Percentiles rank a stretch among this genome's conserved stretches.
phyloP scores from a whole-genome alignment of 139 green algal genomes.

The Tetratostichococcus sp. region DNA sequence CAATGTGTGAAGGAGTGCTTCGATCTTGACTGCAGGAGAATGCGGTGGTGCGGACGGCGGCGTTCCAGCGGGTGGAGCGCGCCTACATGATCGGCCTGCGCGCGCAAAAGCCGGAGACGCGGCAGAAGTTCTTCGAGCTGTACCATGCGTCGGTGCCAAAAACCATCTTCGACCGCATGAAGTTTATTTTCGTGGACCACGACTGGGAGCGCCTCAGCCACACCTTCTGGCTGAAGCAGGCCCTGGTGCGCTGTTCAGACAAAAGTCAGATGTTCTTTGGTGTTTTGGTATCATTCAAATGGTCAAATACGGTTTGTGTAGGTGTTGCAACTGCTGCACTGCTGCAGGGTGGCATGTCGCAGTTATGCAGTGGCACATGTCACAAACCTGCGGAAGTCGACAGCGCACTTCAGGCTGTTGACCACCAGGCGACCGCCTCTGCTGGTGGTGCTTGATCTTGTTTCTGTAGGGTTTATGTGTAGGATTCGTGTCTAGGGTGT shows the following conservation, averaged over 20 bases:
- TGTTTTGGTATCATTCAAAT: neutral
- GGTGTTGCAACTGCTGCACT: too few species aligned
- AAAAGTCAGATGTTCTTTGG: neutral
- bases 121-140: conserved; percentile 83
- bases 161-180: conserved; percentile 82
- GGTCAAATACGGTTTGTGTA: too few species aligned
- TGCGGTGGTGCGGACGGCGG: conserved; percentile 60
- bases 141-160: conserved; percentile 71
- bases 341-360: too few species aligned
- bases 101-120: conserved; percentile 49
- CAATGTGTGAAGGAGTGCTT: conserved; percentile 1
- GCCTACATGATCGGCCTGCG: conserved; percentile 85
- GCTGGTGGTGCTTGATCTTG: too few species aligned
- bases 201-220: conserved; percentile 85
- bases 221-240: conserved; percentile 96
- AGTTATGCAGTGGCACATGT: too few species aligned
- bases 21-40: neutral
- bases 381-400: too few species aligned
- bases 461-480: too few species aligned
- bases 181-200: conserved; percentile 86
- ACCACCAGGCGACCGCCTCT: too few species aligned
- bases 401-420: too few species aligned
- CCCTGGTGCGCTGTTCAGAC: conserved; percentile 40
- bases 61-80: conserved; percentile 87
- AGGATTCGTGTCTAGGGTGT: too few species aligned